Conservation (phyloP, 106 monocot species). For the Iris macrosiphon region DNA sequence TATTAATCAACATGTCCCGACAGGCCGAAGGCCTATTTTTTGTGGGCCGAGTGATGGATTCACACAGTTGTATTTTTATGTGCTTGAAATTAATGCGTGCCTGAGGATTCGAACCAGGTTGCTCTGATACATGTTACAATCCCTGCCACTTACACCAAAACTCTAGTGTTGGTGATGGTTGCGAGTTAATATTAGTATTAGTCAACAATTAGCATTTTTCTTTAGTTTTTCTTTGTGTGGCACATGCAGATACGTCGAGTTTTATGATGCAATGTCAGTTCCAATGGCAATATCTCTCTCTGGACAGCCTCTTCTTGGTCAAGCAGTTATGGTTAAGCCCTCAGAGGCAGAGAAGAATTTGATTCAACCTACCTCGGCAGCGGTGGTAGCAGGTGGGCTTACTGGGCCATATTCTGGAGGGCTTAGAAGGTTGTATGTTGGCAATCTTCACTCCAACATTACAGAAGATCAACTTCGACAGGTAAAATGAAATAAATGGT, state of each 20-base stretch:
- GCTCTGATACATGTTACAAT: too few relatives aligned
- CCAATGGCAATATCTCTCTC: slow-evolving; percentile 97
- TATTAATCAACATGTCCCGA: too few relatives aligned
- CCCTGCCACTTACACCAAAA: too few relatives aligned
- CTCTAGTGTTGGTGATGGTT: too few relatives aligned
- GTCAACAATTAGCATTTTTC: too few relatives aligned
- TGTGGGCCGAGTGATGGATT: too few relatives aligned
- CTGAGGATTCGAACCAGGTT: too few relatives aligned
- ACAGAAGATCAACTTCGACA: slow-evolving; percentile 85
- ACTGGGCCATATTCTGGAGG: slow-evolving; percentile 55
- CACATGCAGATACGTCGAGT: slow-evolving; percentile 98
- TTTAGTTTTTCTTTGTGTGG: too few relatives aligned
- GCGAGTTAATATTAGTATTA: too few relatives aligned
- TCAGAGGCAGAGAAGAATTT: slow-evolving; percentile 96
- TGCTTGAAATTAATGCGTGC: too few relatives aligned
- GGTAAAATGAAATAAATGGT: slow-evolving; percentile 31
- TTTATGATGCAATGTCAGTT: slow-evolving; percentile 94
- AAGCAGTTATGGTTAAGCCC: slow-evolving; percentile 93
- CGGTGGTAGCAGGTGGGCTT: slow-evolving; percentile 33
- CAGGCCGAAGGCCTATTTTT: too few relatives aligned
- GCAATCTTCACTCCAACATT: slow-evolving; percentile 86
- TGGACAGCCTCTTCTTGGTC: slow-evolving; percentile 78
- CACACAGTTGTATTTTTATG: too few relatives aligned
- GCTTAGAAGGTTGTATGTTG: slow-evolving; percentile 86
- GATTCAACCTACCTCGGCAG: slow-evolving; percentile 65